A percentile compares a stretch with the other conserved stretches of the same genome.
These are phyloP conservation scores for Fraxinus platypoda DNA, from an alignment of 305 asterid species.

Conservation along the genomic window DNA sequence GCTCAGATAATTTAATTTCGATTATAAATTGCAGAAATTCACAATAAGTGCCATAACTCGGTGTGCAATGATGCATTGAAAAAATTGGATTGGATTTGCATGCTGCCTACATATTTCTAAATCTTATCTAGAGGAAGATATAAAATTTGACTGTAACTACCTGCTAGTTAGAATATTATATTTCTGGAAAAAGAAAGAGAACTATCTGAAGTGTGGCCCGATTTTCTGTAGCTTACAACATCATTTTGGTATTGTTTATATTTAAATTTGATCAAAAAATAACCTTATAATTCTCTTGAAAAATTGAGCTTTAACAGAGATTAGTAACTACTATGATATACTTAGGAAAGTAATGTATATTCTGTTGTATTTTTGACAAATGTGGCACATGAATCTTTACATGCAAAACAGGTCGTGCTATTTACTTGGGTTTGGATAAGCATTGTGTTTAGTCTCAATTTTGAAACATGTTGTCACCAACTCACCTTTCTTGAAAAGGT, in stretches of 20 bases:
- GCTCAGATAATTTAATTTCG: background rate
- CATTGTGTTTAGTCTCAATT: background rate
- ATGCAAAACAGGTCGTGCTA: background rate
- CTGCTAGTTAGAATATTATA: background rate
- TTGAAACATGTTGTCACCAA: background rate
- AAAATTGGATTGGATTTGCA: background rate
- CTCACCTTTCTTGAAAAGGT: background rate
- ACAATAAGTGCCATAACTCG: background rate
- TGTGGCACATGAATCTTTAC: background rate
- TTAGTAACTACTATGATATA: background rate
- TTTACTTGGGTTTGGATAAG: background rate
- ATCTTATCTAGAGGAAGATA: background rate
- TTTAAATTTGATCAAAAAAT: background rate
- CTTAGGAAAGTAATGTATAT: background rate
- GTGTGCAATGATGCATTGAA: background rate
- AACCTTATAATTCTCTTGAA: background rate
- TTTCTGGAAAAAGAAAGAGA: background rate
- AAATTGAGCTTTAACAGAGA: background rate
- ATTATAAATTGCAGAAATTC: background rate
- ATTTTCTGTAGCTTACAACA: background rate
- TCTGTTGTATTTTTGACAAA: background rate
- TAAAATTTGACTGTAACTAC: background rate
- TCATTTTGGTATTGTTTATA: background rate
- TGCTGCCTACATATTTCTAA: background rate
- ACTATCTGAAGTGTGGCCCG: background rate